Conservation (phyloP, 2,329 filamentous ascomycete species). For the Nothopassalora personata region DNA sequence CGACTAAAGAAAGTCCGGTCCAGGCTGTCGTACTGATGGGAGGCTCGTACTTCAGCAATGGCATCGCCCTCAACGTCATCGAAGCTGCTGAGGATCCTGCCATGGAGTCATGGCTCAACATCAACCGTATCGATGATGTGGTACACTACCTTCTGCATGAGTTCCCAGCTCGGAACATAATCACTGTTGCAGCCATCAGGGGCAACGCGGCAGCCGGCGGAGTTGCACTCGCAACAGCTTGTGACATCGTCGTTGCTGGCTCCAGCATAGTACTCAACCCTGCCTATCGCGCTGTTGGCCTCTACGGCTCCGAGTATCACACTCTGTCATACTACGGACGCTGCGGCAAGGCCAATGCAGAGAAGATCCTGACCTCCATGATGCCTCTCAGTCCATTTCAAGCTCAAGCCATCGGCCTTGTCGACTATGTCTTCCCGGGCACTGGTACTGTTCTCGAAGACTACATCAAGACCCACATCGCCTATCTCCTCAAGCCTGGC, state of each 20-base stretch:
- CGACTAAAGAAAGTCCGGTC: conserved; percentile 29
- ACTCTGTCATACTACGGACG: conserved; percentile 38
- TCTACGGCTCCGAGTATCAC: conserved; percentile 41
- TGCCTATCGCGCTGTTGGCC: conserved; percentile 36
- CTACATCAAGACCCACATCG: conserved; percentile 35
- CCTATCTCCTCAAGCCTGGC: conserved; percentile 27
- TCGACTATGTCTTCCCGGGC: conserved; percentile 38
- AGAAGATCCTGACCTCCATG: conserved; percentile 35
- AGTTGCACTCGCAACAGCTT: conserved; percentile 39
- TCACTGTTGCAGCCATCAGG: conserved; percentile 37
- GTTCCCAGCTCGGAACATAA: conserved; percentile 34
- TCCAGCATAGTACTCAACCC: conserved; percentile 39
- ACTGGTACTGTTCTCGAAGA: conserved; percentile 33
- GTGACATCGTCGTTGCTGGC: conserved; percentile 36
- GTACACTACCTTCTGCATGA: conserved; percentile 37
- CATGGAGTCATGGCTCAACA: conserved; percentile 41
- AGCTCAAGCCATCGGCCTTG: conserved; percentile 36
- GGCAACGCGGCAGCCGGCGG: conserved; percentile 43
- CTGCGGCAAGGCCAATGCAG: conserved; percentile 33
- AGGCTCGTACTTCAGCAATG: conserved; percentile 42
- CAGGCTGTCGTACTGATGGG: conserved; percentile 38
- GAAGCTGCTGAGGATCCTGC: conserved; percentile 37
- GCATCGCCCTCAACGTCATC: conserved; percentile 43
- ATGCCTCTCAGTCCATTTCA: conserved; percentile 36
- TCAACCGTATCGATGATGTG: conserved; percentile 43